Base-by-base conservation (phyloP, 2,329 filamentous ascomycete species). In the Shiraia sp. region DNA sequence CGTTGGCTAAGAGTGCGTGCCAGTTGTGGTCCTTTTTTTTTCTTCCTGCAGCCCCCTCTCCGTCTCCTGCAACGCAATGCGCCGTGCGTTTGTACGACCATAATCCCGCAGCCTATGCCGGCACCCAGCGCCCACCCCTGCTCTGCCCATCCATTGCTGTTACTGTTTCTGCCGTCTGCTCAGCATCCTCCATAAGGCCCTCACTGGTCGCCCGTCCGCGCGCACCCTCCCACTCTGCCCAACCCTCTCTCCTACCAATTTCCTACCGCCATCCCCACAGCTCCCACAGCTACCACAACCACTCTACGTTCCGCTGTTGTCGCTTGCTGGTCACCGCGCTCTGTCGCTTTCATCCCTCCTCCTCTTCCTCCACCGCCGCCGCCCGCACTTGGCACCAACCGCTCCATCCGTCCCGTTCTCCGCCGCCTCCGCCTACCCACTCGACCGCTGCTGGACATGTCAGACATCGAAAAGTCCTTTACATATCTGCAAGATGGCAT, bases 391-490 rank as follows among this genome's bases (percentile, higher is more conserved):
- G n/a, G n/a, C 19, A 22, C 19, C 19, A 22, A 5, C 29, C 14
- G 6, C 36, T 35, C 43, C 25, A 31, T 34, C 26, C 34, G 23
- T 10, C 40, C 23, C 41, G 17, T 28, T 30, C 13, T 40, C 23
- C 24, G 28, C 25, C 44, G 23, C 33, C 42, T 14, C 31, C 19
- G 27, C 26, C 36, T 23, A 14, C 7, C 33, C 39, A 26, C 30
- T 19, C 36, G n/a, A 28, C 30, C 35, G 30, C 29, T 35, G 15
- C 35, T 22, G 24, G 51, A 40, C 51, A 72, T 72, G 69, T 61
- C 66, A 22, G 68, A 71, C 30, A 62, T 65, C 22, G 56, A 65
- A 30, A 66, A 66, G 51, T 56, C 66, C 17, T 71, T 72, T 45
- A 53, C 53, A 9, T 71, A 55, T 42, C 57, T 72, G 24, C 59